phyloP scores from a whole-genome alignment of 768 basidiomycete species.

The Xanthoconium stramineum region DNA sequence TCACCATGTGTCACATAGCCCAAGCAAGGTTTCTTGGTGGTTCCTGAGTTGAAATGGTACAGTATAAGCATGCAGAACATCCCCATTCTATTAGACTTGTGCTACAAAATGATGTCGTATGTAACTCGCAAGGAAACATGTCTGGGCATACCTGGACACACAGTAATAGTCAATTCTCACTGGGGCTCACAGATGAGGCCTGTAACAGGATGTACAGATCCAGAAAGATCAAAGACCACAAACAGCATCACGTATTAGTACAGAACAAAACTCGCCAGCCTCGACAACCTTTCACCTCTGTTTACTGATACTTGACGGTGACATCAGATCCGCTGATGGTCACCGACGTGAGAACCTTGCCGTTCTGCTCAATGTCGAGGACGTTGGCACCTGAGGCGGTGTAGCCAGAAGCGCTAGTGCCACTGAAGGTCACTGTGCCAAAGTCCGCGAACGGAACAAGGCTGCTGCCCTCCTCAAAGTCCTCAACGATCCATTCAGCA shows the following conservation, averaged over 20 bases:
- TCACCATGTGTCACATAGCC: no score
- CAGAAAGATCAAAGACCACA: no score
- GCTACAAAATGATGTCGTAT: no score
- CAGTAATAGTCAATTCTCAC: no score
- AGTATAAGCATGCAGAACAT: no score
- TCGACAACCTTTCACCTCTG: neutral
- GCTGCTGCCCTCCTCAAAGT: constrained; percentile 2
- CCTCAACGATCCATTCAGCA: constrained; percentile 26
- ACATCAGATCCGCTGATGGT: neutral
- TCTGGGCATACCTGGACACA: no score
- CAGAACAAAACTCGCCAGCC: neutral
- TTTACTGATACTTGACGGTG: constrained; percentile 10
- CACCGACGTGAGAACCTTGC: constrained; percentile 9
- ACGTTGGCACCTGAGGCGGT: constrained; percentile 9
- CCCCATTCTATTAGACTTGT: no score
- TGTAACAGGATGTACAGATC: no score
- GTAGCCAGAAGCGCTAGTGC: constrained; percentile 12
- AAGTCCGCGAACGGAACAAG: constrained; percentile 18
- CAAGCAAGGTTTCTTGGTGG: no score
- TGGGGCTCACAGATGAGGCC: no score
- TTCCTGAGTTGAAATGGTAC: no score
- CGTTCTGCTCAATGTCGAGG: constrained; percentile 12
- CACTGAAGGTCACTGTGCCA: constrained; percentile 17
- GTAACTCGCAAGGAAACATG: no score
- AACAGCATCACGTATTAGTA: neutral